Percentiles rank a stretch among this genome's conserved stretches.
Evolutionary conservation across 192 early-diverging fungal species (phyloP).

Genomic region (Pilobolus umbonatus): DNA sequence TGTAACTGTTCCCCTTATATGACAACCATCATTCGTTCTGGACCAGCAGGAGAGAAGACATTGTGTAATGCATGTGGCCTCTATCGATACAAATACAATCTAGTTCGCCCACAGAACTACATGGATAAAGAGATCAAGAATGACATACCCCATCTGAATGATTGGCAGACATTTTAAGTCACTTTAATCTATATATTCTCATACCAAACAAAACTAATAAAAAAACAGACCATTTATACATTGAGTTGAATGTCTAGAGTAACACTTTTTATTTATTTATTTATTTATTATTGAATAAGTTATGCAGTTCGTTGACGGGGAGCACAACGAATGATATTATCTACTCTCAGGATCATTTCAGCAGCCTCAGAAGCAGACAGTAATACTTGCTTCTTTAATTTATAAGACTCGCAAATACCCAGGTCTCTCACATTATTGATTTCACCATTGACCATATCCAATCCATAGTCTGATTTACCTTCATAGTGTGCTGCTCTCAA

Average conservation of each 20-base stretch:
- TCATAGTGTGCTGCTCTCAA: constrained; percentile 93
- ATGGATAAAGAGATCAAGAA: constrained; percentile 8
- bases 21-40: constrained; percentile 4
- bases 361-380: constrained; percentile 92
- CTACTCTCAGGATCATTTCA: constrained; percentile 96
- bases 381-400: constrained; percentile 92
- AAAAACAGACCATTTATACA: too few species aligned
- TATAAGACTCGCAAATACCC: constrained; percentile 95
- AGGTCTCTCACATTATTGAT: constrained; percentile 77
- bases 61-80: constrained; percentile 12
- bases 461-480: constrained; percentile 66
- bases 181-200: too few species aligned
- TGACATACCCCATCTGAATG: too few species aligned
- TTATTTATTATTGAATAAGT: too few species aligned
- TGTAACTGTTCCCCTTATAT: constrained; percentile 3
- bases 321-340: constrained; percentile 95
- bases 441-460: constrained; percentile 84
- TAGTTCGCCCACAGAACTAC: constrained; percentile 2
- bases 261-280: too few species aligned
- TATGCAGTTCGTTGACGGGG: constrained; percentile 38
- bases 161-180: too few species aligned
- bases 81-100: constrained; percentile 7
- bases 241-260: too few species aligned
- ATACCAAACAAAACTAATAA: too few species aligned
- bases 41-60: neutral